These are phyloP conservation scores for Tetrastigma voinierianum DNA, from an alignment of 164 flowering plant genomes.

Conservation along the genomic window DNA sequence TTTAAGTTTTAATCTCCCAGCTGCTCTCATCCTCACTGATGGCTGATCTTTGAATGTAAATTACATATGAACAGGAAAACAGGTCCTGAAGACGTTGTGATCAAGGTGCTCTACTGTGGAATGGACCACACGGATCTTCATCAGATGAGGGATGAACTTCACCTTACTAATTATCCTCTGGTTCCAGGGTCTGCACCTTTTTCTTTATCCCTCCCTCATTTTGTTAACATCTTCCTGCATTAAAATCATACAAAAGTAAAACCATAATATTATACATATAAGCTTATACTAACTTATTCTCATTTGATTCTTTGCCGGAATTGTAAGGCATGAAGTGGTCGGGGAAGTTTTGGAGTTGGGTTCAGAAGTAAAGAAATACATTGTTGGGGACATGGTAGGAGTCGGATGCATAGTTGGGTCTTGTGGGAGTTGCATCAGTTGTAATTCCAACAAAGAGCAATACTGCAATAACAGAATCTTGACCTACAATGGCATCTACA, in stretches of 20 bases:
- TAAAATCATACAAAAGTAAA: too few species aligned
- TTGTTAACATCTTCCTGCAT: neutral
- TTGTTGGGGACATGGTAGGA: conserved; percentile 51
- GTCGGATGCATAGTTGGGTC: conserved; percentile 57
- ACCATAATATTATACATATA: too few species aligned
- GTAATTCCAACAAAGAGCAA: conserved; percentile 44
- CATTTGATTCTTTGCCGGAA: neutral
- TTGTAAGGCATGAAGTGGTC: conserved; percentile 59
- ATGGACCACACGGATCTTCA: conserved; percentile 64
- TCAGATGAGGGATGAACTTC: conserved; percentile 41
- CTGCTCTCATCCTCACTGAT: neutral
- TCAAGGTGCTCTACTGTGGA: conserved; percentile 58
- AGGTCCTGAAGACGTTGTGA: conserved; percentile 42
- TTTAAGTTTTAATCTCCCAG: neutral
- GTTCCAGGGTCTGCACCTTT: conserved; percentile 43
- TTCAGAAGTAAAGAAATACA: conserved; percentile 40
- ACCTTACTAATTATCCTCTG: conserved; percentile 41
- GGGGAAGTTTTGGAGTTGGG: conserved; percentile 63
- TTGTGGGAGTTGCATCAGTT: conserved; percentile 41
- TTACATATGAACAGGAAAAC: conserved; percentile 32
- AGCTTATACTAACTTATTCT: neutral
- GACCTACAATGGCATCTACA: conserved; percentile 41
- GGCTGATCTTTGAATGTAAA: neutral
- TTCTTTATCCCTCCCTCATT: neutral
- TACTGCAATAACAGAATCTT: conserved; percentile 44